Evolutionary conservation across 345 rosid genomes (phyloP), one percentile per base, ranked within the genome.

Genomic region (Ceriops tagal): DNA sequence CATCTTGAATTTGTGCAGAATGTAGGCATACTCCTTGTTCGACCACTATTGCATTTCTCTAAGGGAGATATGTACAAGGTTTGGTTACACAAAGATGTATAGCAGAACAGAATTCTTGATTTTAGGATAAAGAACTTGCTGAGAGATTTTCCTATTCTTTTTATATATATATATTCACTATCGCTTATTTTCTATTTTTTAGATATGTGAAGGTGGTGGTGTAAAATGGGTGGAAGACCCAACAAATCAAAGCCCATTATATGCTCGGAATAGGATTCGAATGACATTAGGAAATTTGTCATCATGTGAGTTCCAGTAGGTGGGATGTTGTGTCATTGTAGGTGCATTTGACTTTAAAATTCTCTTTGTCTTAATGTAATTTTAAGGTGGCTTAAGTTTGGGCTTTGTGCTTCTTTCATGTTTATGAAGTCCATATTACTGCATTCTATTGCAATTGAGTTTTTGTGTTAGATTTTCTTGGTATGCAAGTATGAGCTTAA

Each of bases 51-150:
- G 64, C 87, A 89, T 65, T 85, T 89, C 73, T 78, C 86, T 19
- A 93, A 93, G 74, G 90, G 84, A 78, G 95, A 89, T 72, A 67
- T 91, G 91, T 91, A 93, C 70, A 84, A 80, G 97, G 97, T 89
- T 60, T 58, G 71, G 62, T 28, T 8, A 18, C 60, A 74, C 35
- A 35, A 65, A 64, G 26, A 20, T 39, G 37, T 43, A 13, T 34
- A 26, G 47, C 47, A 1, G 49, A 67, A 66, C 68, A 13, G 20
- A 28, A 5, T 28, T 58, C 52, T 55, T 32, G 18, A 31, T 58
- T 53, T 71, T 64, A 39, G 24, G 22, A 27, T 26, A 56, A 11
- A 28, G 21, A 11, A 31, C 24, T 51, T 61, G 57, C 47, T 35
- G 10, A 55, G 30, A 22, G 59, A 22, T 37, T 65, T 8, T 20